Percentiles rank a stretch among this genome's conserved stretches.
Evolutionary conservation across 176 grass and related monocot genomes (phyloP).

Genomic region (Dendrocalamus sinicus): DNA sequence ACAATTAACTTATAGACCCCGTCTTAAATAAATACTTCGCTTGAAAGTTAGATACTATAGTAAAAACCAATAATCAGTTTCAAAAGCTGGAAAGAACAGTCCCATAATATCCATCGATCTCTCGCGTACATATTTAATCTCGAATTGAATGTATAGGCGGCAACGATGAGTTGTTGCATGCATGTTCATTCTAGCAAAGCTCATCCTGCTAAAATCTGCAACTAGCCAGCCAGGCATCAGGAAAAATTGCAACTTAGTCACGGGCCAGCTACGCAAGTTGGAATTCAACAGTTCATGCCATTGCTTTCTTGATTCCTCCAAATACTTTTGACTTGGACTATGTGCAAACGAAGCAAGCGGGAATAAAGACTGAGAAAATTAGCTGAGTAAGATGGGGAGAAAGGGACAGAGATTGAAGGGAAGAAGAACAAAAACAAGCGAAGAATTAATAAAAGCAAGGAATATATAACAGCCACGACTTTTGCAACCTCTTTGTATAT

Average conservation of each 20-base stretch:
- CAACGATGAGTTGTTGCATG: not conserved
- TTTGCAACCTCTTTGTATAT: too few relatives aligned
- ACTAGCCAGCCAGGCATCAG: not conserved
- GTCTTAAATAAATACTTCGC: too few relatives aligned
- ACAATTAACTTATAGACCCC: too few relatives aligned
- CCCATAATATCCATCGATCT: too few relatives aligned
- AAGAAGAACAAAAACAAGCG: too few relatives aligned
- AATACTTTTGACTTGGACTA: slow-evolving; percentile 25
- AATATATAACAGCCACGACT: too few relatives aligned
- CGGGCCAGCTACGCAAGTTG: not conserved
- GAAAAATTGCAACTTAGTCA: not conserved
- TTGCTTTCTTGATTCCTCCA: slow-evolving; percentile 4
- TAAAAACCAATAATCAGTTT: too few relatives aligned
- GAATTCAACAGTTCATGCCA: slow-evolving; percentile 2
- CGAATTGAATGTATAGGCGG: not conserved
- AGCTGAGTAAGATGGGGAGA: not conserved
- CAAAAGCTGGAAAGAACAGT: too few relatives aligned
- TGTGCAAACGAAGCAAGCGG: not conserved
- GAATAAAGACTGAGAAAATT: not conserved
- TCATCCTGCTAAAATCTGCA: not conserved
- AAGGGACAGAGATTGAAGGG: not conserved
- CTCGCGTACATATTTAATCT: not conserved
- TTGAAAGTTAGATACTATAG: too few relatives aligned
- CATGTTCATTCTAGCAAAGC: not conserved
- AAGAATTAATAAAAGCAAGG: too few relatives aligned